Percentiles rank a stretch among this genome's conserved stretches.
phyloP scores from a whole-genome alignment of 2,329 filamentous ascomycete species.

The Epicoccum sorghinum region DNA sequence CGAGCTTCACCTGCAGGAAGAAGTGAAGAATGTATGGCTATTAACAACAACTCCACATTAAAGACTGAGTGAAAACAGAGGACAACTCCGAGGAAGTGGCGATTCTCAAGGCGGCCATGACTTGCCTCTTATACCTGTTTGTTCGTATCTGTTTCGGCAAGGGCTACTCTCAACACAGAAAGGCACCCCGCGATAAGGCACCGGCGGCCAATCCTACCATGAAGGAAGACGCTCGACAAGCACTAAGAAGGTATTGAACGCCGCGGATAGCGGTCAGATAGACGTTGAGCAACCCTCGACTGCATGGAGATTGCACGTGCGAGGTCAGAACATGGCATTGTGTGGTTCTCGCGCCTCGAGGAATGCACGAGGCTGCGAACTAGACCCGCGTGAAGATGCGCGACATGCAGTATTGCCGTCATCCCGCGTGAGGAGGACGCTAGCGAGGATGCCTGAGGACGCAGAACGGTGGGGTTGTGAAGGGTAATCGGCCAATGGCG shows the following conservation, averaged over 20 bases:
- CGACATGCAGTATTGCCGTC: conserved; percentile 13
- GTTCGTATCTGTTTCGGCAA: conserved; percentile 13
- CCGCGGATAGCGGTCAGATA: conserved; percentile 10
- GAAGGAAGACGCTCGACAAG: conserved; percentile 2
- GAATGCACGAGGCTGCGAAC: conserved; percentile 9
- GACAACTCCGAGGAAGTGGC: background rate
- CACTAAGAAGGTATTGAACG: conserved; percentile 12
- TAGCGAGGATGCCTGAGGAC: conserved; percentile 2
- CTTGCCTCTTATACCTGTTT: conserved; percentile 11
- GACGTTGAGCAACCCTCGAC: conserved; percentile 12
- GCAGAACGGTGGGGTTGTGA: conserved; percentile 1
- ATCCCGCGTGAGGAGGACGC: conserved; percentile 8
- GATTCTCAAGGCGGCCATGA: conserved; percentile 1
- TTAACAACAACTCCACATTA: background rate
- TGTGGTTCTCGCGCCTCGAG: conserved; percentile 9
- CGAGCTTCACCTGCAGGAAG: background rate
- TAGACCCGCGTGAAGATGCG: conserved; percentile 15
- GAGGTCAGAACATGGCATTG: conserved; percentile 1
- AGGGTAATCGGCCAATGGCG: conserved; percentile 5
- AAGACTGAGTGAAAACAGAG: background rate
- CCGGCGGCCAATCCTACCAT: conserved; percentile 11
- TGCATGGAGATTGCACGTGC: conserved; percentile 14
- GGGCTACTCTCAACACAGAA: conserved; percentile 16
- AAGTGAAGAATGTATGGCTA: background rate
- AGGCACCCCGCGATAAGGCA: conserved; percentile 18